Evolutionary conservation across 768 basidiomycete species (phyloP).

Genomic region (Russula vinacea): DNA sequence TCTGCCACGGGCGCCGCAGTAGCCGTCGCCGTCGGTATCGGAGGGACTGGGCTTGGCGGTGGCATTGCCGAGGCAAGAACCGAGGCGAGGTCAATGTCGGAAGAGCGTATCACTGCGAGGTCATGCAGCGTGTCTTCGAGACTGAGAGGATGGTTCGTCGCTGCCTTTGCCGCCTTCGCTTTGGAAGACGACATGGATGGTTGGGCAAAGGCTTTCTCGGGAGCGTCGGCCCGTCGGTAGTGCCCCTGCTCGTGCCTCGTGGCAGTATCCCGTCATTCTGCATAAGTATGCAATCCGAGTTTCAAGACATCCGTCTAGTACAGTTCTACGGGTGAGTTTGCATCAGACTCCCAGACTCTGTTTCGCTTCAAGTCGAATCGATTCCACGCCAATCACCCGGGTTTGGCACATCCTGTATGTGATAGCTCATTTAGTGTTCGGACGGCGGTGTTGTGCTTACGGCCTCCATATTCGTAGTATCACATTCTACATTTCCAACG

Average conservation of each 20-base stretch:
- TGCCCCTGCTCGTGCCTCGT: not conserved
- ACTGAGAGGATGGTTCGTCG: conserved; percentile 51
- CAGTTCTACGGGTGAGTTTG: not conserved
- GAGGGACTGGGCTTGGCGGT: not conserved
- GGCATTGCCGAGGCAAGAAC: conserved; percentile 33
- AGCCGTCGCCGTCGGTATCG: not conserved
- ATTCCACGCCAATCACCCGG: no score
- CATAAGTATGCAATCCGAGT: no score
- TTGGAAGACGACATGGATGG: conserved; percentile 10
- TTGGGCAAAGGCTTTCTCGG: not conserved
- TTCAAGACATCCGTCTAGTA: no score
- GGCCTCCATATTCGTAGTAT: no score
- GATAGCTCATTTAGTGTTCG: no score
- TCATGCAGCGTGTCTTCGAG: conserved; percentile 64
- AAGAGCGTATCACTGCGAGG: conserved; percentile 65
- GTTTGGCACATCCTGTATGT: no score
- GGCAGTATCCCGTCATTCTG: not conserved
- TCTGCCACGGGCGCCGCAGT: conserved; percentile 11
- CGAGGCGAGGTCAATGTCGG: conserved; percentile 44
- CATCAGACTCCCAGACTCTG: not conserved
- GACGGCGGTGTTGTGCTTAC: no score
- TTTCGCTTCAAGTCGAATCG: not conserved
- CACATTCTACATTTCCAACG: no score
- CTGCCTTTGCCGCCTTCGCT: conserved; percentile 21
- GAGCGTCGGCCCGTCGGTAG: conserved; percentile 1